phyloP scores from a whole-genome alignment of 2,329 filamentous ascomycete genomes.

The Emergomyces pasteurianus region DNA sequence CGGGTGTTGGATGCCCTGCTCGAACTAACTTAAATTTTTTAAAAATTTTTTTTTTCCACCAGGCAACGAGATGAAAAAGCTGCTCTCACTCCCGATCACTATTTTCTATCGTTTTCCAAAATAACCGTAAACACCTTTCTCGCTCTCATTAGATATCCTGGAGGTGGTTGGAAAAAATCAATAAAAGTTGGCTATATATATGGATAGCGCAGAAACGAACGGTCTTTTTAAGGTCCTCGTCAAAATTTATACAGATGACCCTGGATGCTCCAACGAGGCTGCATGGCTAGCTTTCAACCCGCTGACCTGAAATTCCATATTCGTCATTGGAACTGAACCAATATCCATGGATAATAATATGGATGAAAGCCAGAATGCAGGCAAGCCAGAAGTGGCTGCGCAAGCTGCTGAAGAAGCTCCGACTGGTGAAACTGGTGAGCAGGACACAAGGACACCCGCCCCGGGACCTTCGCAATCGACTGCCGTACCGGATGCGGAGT shows the following conservation, averaged over 20 bases:
- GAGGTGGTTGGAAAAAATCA: background rate
- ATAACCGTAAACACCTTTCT: background rate
- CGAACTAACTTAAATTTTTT: background rate
- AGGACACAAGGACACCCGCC: background rate
- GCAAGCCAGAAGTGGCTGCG: background rate
- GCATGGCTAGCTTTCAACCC: background rate
- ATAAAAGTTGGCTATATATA: background rate
- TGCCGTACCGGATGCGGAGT: slow-evolving; percentile 37
- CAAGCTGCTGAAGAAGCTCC: background rate
- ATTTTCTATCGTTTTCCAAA: background rate
- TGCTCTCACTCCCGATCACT: background rate
- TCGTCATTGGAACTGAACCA: background rate
- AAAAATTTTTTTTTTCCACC: background rate
- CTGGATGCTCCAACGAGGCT: background rate
- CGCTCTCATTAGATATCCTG: background rate
- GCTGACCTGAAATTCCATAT: background rate
- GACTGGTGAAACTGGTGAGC: background rate
- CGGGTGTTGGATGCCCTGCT: background rate
- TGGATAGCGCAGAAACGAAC: background rate
- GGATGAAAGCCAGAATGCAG: background rate
- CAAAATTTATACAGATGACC: background rate
- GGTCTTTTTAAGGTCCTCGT: background rate
- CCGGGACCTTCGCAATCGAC: background rate
- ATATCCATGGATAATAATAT: background rate
- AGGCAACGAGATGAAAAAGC: background rate